Evolutionary conservation across 1,284 basidiomycete genomes (phyloP).

Genomic region (Cryptococcus sp.): DNA sequence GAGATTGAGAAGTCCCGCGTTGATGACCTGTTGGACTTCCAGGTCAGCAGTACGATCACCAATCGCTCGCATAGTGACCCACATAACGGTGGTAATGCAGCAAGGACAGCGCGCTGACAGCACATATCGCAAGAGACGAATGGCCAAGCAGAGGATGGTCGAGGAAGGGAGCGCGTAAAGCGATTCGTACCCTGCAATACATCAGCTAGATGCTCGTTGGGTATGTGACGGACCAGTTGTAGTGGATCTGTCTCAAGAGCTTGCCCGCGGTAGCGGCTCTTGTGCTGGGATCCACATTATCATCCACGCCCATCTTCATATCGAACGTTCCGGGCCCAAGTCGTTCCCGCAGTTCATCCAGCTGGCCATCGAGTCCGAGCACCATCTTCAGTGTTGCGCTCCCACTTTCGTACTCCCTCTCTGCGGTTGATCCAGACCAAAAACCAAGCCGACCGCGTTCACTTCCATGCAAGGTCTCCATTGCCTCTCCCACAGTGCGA

Average conservation of each 20-base stretch:
- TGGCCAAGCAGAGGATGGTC: conserved; percentile 17
- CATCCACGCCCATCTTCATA: conserved; percentile 3
- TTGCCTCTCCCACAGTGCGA: conserved; percentile 11
- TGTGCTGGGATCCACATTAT: conserved; percentile 1
- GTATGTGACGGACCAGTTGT: conserved; percentile 18
- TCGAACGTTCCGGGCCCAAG: conserved; percentile 20
- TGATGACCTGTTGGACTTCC: conserved; percentile 12
- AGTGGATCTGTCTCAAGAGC: conserved; percentile 28
- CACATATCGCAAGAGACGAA: conserved; percentile 21
- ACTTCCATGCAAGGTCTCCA: conserved; percentile 17
- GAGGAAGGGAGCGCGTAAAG: conserved; percentile 18
- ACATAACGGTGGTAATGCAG: conserved; percentile 9
- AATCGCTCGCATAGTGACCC: neutral
- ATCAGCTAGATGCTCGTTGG: neutral
- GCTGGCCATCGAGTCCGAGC: conserved; percentile 14
- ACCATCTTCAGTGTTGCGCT: conserved; percentile 8
- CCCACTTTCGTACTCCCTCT: neutral
- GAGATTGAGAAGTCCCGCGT: conserved; percentile 24
- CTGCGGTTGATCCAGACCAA: neutral
- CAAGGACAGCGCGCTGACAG: conserved; percentile 11
- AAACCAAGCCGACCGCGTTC: neutral
- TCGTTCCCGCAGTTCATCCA: conserved; percentile 17
- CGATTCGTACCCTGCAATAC: conserved; percentile 20
- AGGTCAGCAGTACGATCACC: neutral
- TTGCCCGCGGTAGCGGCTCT: conserved; percentile 14